phyloP scores from a whole-genome alignment of 768 basidiomycete species.

The Mycena epipterygia region DNA sequence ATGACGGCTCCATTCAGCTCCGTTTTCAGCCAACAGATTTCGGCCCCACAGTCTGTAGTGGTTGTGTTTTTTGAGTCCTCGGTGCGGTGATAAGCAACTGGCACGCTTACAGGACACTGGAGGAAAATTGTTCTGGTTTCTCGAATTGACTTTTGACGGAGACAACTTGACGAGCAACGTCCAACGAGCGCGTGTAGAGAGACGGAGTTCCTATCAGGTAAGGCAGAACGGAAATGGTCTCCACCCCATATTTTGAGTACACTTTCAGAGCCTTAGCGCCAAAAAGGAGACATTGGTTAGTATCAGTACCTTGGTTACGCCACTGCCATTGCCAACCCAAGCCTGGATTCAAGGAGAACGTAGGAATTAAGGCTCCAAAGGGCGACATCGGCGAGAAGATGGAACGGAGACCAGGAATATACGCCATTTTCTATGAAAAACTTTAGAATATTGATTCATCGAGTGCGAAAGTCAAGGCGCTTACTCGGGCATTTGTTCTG shows the following conservation, averaged over 20 bases:
- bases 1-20: constrained; percentile 21
- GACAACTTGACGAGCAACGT: constrained; percentile 3
- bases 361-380: neutral
- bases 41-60: neutral
- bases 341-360: constrained; percentile 3
- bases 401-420: constrained; percentile 14
- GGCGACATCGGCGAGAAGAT: neutral
- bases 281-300: neutral
- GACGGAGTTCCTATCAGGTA: neutral
- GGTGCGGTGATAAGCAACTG: too few relatives aligned
- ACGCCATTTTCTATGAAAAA: neutral
- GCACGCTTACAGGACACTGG: neutral
- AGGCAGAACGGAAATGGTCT: neutral
- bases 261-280: neutral
- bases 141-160: constrained; percentile 6
- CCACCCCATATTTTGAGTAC: neutral
- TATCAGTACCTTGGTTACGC: constrained; percentile 11
- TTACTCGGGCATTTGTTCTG: neutral
- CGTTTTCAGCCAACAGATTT: constrained; percentile 18
- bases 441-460: too few relatives aligned
- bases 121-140: neutral
- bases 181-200: constrained; percentile 4
- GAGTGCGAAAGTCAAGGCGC: neutral
- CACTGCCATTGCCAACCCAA: constrained; percentile 7
- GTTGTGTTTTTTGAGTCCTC: too few relatives aligned